Base-by-base conservation (phyloP, 176 grass and related monocot species). In the Juncus inflexus region DNA sequence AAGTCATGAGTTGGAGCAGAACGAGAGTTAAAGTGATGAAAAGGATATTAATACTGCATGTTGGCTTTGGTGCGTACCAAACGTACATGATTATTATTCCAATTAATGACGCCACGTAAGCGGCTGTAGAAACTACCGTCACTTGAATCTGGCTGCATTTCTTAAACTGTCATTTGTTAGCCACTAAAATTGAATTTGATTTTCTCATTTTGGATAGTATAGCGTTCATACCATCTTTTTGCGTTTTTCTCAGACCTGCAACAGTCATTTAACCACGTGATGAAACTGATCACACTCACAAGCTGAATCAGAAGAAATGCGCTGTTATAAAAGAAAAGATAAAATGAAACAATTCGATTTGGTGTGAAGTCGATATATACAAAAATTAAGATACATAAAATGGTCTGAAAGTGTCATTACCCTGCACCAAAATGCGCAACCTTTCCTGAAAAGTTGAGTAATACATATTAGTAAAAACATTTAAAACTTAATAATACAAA, bases 221-320 rank as follows among this genome's bases (percentile, higher is more conserved):
- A 28, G 19, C 1, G 19, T 28, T 28, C 63, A 40, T 86, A 99
- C 95, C 89, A 99, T 92, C 75, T 80, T 49, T 87, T 77, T 52
- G 60, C 55, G 45, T 84, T 94, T 45, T 62, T 70, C 75, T 94
- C 83, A 35, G 89, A 78, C 1, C 50, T 73, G 83, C 89, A 99
- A 58, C 86, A 90, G 40, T 99, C 89, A 63, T 99, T 99, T 42
- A 99, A 67, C 95, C 95, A 99, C 59, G 73, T 82, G 74, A 99
- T 86, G 83, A 94, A 94, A 56, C 83, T 86, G 58, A 85, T 87
- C 2, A 99, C 83, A 62, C 95, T 99, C 69, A 99, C 58, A n/a
- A 94, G 80, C 64, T 99, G 95, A 74, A 94, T 87, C 58, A 99
- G 57, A 40, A 99, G 86, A 77, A 99, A 99, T 40, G 74, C 89